Percentiles rank a stretch among this genome's conserved stretches.
Conservation (phyloP, 163 green algal genomes). For the Scenedesmus sp. region DNA sequence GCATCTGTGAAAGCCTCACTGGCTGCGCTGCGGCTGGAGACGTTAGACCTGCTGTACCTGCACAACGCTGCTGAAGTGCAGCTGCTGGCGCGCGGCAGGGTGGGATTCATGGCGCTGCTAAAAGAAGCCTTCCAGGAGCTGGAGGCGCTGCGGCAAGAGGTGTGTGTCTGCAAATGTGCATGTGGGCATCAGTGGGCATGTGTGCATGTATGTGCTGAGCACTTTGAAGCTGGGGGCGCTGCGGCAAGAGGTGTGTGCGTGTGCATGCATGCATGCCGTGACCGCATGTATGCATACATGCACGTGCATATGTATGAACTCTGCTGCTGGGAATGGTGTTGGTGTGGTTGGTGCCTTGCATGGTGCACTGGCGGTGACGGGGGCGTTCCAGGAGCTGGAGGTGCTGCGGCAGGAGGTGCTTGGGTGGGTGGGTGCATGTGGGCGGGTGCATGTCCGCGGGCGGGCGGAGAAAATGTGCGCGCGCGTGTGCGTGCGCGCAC, state of each 20-base stretch:
- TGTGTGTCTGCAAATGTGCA: background rate
- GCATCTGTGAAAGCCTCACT: constrained; percentile 70
- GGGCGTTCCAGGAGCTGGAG: too few relatives aligned
- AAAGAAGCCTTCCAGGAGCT: constrained; percentile 54
- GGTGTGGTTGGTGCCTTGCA: background rate
- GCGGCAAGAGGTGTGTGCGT: too few relatives aligned
- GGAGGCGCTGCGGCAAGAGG: constrained; percentile 33
- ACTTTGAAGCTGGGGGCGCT: too few relatives aligned
- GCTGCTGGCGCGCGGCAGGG: constrained; percentile 56
- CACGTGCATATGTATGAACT: too few relatives aligned
- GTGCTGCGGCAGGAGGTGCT: too few relatives aligned
- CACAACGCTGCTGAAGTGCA: constrained; percentile 82
- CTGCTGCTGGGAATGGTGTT: too few relatives aligned
- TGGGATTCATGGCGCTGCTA: constrained; percentile 66
- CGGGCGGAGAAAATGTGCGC: too few relatives aligned
- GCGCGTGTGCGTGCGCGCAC: too few relatives aligned
- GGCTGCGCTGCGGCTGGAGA: constrained; percentile 62
- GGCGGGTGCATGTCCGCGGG: too few relatives aligned
- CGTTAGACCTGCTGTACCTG: constrained; percentile 83
- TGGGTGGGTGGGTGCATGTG: too few relatives aligned
- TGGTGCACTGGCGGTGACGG: background rate
- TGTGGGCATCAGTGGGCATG: background rate
- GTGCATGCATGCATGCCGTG: too few relatives aligned
- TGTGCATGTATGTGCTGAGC: background rate
- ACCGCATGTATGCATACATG: too few relatives aligned